These are phyloP conservation scores for Mortierella claussenii DNA, from an alignment of 192 early-diverging fungal species.

Conservation along the genomic window DNA sequence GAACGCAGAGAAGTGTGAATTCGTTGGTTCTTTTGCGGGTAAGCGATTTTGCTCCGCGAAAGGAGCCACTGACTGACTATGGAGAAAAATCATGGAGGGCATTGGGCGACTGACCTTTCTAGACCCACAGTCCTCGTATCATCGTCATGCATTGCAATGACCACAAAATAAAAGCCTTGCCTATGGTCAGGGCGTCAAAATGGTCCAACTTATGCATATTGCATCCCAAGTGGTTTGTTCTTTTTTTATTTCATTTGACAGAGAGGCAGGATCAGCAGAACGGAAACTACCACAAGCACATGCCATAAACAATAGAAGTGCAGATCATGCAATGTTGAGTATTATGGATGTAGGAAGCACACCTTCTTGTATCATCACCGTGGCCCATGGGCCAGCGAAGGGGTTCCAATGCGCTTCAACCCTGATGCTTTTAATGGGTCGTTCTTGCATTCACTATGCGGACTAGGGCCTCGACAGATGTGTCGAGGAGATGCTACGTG, in stretches of 20 bases:
- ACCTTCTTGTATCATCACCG: not conserved
- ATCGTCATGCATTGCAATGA: not conserved
- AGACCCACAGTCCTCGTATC: not conserved
- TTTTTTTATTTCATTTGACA: too few species aligned
- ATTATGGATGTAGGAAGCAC: too few species aligned
- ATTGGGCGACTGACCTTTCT: not conserved
- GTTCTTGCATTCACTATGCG: slow-evolving; percentile 14
- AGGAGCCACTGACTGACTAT: not conserved
- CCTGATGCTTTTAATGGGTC: slow-evolving; percentile 31
- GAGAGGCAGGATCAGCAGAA: too few species aligned
- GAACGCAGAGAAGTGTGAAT: not conserved
- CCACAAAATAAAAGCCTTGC: not conserved
- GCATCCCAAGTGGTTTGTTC: too few species aligned
- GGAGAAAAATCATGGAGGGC: not conserved
- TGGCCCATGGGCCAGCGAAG: slow-evolving; percentile 5
- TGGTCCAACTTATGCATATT: too few species aligned
- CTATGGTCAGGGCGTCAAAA: too few species aligned
- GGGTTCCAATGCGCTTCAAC: too few species aligned
- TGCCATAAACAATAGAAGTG: too few species aligned
- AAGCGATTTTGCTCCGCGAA: too few species aligned
- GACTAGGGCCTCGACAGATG: slow-evolving; percentile 32
- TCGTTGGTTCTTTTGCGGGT: not conserved
- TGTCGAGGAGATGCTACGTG: slow-evolving; percentile 56
- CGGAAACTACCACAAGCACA: too few species aligned
- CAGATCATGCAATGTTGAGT: too few species aligned